phyloP scores from a whole-genome alignment of 108 stramenopile species.

The Tribonema minus region DNA sequence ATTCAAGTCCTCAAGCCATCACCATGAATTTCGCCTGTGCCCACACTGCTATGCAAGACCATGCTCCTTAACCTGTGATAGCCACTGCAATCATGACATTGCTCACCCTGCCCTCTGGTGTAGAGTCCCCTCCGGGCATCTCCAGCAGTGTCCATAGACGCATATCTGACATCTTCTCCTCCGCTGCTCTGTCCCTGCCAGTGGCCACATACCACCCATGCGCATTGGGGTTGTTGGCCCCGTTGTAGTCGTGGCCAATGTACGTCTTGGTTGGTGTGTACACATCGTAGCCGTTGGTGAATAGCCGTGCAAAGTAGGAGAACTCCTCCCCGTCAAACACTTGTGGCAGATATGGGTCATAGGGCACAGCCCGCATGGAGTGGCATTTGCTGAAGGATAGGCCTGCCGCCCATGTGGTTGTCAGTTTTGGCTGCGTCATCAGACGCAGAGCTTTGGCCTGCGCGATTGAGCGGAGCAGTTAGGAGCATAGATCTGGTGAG shows the following conservation, averaged over 20 bases:
- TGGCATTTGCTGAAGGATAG: constrained; percentile 89
- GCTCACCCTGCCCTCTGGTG: too few species aligned
- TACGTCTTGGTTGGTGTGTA: constrained; percentile 73
- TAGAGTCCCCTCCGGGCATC: constrained; percentile 62
- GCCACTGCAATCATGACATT: too few species aligned
- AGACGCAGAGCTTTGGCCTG: constrained; percentile 35
- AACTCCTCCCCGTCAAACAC: constrained; percentile 84
- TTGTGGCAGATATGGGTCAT: constrained; percentile 77
- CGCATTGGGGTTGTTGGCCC: constrained; percentile 50
- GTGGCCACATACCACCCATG: not conserved
- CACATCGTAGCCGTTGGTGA: constrained; percentile 78
- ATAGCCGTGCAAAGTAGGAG: constrained; percentile 77
- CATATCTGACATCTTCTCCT: constrained; percentile 19
- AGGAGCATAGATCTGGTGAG: not conserved
- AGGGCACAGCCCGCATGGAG: constrained; percentile 78
- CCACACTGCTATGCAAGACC: not conserved
- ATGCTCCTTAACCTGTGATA: too few species aligned
- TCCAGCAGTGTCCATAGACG: constrained; percentile 65
- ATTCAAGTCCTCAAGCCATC: too few species aligned
- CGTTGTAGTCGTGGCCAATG: constrained; percentile 81
- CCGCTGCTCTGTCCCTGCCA: not conserved
- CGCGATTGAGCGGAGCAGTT: not conserved
- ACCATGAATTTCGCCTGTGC: too few species aligned
- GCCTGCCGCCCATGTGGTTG: constrained; percentile 75
- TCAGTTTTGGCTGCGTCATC: constrained; percentile 54